phyloP scores from a whole-genome alignment of 73 alveolate species.

The Paramecium octaurelia region DNA sequence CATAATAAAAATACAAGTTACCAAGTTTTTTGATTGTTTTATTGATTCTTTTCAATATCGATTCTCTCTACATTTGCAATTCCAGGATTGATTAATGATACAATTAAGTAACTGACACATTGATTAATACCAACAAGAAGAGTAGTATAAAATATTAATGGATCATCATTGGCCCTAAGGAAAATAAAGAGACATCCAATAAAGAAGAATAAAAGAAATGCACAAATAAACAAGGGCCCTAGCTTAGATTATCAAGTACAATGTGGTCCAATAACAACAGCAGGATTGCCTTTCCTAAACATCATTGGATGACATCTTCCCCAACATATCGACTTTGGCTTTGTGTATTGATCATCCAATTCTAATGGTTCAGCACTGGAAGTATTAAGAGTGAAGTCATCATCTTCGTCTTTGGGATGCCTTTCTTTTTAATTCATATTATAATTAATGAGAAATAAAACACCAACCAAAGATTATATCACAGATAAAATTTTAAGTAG shows the following conservation, averaged over 20 bases:
- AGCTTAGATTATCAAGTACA: conserved; percentile 5
- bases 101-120: neutral
- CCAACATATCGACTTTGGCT: neutral
- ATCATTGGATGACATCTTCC: conserved; percentile 36
- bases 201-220: conserved; percentile 23
- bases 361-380: conserved; percentile 6
- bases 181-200: conserved; percentile 34
- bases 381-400: neutral
- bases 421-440: neutral
- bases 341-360: neutral
- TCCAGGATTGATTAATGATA: conserved; percentile 43
- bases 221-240: conserved; percentile 59
- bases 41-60: neutral
- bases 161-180: neutral
- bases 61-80: conserved; percentile 6
- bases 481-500: conserved; percentile 35
- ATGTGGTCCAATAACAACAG: conserved; percentile 66
- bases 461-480: conserved; percentile 16
- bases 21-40: neutral
- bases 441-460: conserved; percentile 15
- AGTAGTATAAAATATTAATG: neutral
- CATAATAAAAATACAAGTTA: neutral
- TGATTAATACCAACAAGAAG: neutral
- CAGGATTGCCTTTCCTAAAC: conserved; percentile 58
- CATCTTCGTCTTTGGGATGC: neutral